These are phyloP conservation scores for Davidsoniella virescens DNA, from an alignment of 2,329 filamentous ascomycete genomes.

Conservation along the genomic window DNA sequence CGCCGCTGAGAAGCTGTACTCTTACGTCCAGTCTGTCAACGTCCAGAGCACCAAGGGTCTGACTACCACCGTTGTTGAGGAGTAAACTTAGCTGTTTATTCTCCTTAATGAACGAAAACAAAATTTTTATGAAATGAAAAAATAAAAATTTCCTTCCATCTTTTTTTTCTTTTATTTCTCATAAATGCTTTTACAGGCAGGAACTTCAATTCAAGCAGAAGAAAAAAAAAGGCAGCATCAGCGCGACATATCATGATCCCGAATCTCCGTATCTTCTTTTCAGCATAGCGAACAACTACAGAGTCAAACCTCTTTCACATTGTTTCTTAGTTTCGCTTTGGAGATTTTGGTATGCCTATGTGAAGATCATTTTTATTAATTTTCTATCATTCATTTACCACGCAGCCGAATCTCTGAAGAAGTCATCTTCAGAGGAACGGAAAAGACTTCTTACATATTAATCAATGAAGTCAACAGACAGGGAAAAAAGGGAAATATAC, in stretches of 20 bases:
- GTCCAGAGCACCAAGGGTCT: conserved; percentile 99
- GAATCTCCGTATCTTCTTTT: neutral
- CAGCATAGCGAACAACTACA: neutral
- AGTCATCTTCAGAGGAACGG: too few relatives aligned
- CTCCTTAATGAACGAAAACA: conserved; percentile 17
- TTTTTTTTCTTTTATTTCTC: conserved; percentile 8
- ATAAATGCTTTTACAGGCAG: conserved; percentile 1
- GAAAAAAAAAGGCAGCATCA: neutral
- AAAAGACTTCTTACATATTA: too few relatives aligned
- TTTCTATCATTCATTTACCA: too few relatives aligned
- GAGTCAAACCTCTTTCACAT: too few relatives aligned
- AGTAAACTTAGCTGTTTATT: conserved; percentile 29
- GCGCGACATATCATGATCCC: too few relatives aligned
- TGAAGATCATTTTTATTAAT: too few relatives aligned
- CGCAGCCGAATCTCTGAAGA: too few relatives aligned
- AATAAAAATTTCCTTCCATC: conserved; percentile 13
- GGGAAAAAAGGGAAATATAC: too few relatives aligned
- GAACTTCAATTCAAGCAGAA: neutral
- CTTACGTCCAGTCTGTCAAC: conserved; percentile 98
- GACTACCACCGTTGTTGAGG: conserved; percentile 73
- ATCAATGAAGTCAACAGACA: too few relatives aligned
- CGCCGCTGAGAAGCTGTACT: conserved; percentile 99
- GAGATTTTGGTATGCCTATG: too few relatives aligned
- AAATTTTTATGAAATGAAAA: conserved; percentile 18
- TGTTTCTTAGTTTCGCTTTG: too few relatives aligned